Evolutionary conservation across 2,329 filamentous ascomycete species (phyloP), one percentile per base, ranked within the genome.

Genomic region (Cryphonectria radicalis): DNA sequence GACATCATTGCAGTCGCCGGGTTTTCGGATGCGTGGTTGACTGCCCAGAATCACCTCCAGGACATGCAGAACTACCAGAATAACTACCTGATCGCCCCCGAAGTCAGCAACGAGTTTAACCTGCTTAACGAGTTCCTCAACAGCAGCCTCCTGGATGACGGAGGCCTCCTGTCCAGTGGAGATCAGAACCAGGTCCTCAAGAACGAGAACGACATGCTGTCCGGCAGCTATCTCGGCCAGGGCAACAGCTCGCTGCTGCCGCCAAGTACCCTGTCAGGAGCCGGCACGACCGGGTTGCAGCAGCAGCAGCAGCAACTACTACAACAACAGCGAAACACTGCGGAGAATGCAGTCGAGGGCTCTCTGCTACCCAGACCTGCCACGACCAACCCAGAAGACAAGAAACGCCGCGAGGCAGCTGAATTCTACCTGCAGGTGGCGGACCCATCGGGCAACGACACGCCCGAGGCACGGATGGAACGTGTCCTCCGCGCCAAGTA

Each of bases 381-480:
- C 55, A 91, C 89, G 74, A 85, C 86, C 17, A 86, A 90, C 66
- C 89, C 89, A 4, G 85, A 88, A 70, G 92, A 96, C 77, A 90
- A 89, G 37, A 70, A 63, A 53, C 63, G 69, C 14, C 71, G 69
- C 62, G 63, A 65, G 79, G 86, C 93, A 13, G 88, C 93, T 76
- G 95, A 98, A 80, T 99, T 98, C 82, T 98, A 98, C 82, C 92
- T 98, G 82, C 97, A 97, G 75, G 96, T 96, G 19, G 96, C 96
- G 66, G 96, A 99, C 80, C 96, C 96, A 2, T 93, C 93, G 7
- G 95, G 95, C 67, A 89, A 89, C 76, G 88, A 94, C 76, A 92
- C 92, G 32, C 94, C 96, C 17, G 95, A 98, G 81, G 94, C 97
- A 80, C 92, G 96, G 72, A 97, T 99, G 93, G 92, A 95, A 78